These are phyloP conservation scores for Aspergillus sclerotiicarbonarius DNA, from an alignment of 495 filamentous ascomycete genomes.

Conservation along the genomic window DNA sequence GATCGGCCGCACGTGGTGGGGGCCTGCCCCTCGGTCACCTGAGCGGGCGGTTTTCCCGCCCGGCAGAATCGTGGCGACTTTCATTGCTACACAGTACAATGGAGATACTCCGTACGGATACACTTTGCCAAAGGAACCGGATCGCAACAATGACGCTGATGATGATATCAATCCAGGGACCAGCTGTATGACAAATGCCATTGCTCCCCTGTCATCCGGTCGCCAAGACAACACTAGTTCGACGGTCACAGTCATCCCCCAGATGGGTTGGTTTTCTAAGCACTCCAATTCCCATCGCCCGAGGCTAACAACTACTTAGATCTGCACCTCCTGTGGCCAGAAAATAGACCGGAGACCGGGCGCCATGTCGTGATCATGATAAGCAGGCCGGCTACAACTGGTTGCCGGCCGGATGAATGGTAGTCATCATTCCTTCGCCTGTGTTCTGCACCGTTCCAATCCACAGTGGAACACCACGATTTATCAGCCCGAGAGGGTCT, in stretches of 20 bases:
- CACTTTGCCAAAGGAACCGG: no score
- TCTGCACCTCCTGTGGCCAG: background rate
- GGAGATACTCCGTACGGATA: no score
- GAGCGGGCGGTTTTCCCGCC: constrained; percentile 14
- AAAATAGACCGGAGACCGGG: background rate
- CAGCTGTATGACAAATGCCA: background rate
- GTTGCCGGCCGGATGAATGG: background rate
- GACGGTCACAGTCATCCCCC: background rate
- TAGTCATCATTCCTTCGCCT: no score
- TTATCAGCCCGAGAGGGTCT: constrained; percentile 25
- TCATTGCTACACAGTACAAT: no score
- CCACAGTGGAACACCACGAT: constrained; percentile 13
- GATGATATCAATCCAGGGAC: no score
- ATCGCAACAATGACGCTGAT: no score
- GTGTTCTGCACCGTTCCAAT: constrained; percentile 17
- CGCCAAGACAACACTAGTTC: background rate
- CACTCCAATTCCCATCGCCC: background rate
- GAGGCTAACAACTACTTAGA: background rate
- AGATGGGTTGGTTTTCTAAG: background rate
- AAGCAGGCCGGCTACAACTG: background rate
- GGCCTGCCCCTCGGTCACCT: constrained; percentile 8
- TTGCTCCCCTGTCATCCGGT: background rate
- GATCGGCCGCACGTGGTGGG: constrained; percentile 19
- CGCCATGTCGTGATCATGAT: background rate
- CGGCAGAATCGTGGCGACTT: constrained; percentile 7